Conservation (phyloP, 2,329 filamentous ascomycete genomes). For the Aureobasidium melanogenum region DNA sequence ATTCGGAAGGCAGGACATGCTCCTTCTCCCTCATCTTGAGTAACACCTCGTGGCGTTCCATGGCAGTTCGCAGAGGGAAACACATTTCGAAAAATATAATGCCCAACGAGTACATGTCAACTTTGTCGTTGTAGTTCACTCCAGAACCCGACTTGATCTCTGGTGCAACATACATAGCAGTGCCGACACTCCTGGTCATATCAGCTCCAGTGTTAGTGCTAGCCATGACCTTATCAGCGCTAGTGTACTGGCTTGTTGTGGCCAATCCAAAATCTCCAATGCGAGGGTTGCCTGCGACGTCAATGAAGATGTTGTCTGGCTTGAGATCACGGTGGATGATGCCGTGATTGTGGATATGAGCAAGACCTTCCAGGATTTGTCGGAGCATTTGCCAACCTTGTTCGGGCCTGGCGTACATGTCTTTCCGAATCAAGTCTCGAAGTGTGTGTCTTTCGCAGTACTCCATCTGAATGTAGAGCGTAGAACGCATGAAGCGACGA, state of each 20-base stretch:
- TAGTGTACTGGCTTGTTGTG: constrained; percentile 70
- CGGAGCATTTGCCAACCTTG: constrained; percentile 87
- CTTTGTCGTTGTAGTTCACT: constrained; percentile 74
- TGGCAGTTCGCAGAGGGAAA: constrained; percentile 49
- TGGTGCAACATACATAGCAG: constrained; percentile 85
- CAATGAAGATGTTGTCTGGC: constrained; percentile 96
- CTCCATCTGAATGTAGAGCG: constrained; percentile 97
- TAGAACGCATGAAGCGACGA: constrained; percentile 52
- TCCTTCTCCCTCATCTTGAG: constrained; percentile 58
- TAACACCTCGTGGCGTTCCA: constrained; percentile 58
- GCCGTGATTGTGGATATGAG: constrained; percentile 79
- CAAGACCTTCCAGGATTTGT: constrained; percentile 81
- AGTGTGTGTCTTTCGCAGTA: constrained; percentile 93
- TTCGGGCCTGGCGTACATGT: constrained; percentile 62
- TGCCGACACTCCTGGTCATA: constrained; percentile 63
- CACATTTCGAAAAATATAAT: constrained; percentile 99
- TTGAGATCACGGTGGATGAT: constrained; percentile 96
- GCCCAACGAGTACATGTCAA: constrained; percentile 97
- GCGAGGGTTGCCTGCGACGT: constrained; percentile 79
- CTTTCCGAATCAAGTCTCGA: constrained; percentile 73
- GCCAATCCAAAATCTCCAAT: constrained; percentile 96
- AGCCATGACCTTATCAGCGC: constrained; percentile 43
- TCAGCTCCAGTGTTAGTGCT: constrained; percentile 39
- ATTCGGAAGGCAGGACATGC: constrained; percentile 63
- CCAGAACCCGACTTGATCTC: constrained; percentile 71